Conservation (phyloP, 179 eudicot genomes). For the Kewa caespitosa region DNA sequence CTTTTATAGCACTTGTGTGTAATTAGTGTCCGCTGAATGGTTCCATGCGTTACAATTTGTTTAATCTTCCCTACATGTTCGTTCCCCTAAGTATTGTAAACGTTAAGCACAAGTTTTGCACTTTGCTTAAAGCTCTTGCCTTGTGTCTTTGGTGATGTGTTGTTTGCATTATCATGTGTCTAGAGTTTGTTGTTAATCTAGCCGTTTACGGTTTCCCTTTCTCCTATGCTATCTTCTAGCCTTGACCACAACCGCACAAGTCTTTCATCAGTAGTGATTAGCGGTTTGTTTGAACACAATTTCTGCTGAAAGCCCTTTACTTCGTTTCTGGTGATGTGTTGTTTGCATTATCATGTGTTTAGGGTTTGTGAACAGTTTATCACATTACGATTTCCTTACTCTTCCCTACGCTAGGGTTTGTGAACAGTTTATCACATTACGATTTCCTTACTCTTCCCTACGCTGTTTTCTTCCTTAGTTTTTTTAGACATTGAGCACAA, state of each 20-base stretch:
- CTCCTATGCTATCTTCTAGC: too few species aligned
- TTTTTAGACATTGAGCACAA: too few species aligned
- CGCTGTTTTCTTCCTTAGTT: background rate
- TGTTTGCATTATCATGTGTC: too few species aligned
- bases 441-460: background rate
- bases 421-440: background rate
- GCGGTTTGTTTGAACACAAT: too few species aligned
- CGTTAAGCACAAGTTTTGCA: background rate
- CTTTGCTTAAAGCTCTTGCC: background rate
- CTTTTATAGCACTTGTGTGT: background rate
- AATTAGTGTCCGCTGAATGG: background rate
- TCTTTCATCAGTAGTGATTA: too few species aligned
- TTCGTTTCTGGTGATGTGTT: background rate
- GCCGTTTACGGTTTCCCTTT: too few species aligned
- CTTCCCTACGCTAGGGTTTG: background rate
- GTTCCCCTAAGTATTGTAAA: background rate
- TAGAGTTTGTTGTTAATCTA: too few species aligned
- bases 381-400: background rate
- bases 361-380: background rate
- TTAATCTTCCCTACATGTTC: background rate
- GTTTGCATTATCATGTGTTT: too few species aligned
- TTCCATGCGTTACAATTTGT: background rate
- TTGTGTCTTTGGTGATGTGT: background rate
- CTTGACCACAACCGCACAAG: too few species aligned
- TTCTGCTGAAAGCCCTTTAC: too few species aligned